Conservation (phyloP, 345 rosid genomes). For the Hibiscus tridactylites region DNA sequence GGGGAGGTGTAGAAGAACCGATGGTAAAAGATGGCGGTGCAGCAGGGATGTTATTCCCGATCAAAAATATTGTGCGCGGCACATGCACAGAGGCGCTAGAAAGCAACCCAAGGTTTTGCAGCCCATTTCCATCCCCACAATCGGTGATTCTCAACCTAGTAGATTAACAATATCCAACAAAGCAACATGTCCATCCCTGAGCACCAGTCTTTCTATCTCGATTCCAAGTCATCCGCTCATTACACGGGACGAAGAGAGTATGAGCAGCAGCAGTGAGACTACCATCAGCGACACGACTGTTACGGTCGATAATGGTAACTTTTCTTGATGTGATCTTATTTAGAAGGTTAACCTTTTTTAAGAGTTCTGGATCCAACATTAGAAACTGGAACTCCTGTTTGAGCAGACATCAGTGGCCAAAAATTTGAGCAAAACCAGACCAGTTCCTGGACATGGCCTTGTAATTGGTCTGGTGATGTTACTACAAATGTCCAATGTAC, state of each 20-base stretch:
- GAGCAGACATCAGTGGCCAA: no score
- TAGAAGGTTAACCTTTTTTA: not conserved
- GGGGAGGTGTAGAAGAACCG: slow-evolving; percentile 72
- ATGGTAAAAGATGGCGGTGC: slow-evolving; percentile 82
- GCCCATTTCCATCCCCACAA: not conserved
- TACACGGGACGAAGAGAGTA: slow-evolving; percentile 21
- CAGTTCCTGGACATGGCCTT: no score
- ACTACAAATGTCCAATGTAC: no score
- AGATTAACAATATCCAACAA: not conserved
- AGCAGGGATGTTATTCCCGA: slow-evolving; percentile 36
- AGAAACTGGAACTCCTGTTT: no score
- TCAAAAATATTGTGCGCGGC: slow-evolving; percentile 56
- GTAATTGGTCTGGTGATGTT: no score
- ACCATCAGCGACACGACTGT: slow-evolving; percentile 42
- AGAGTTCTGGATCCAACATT: no score
- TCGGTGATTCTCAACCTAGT: not conserved
- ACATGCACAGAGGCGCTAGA: slow-evolving; percentile 64
- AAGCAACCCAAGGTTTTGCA: slow-evolving; percentile 6
- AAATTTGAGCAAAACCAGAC: no score
- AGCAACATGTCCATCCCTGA: slow-evolving; percentile 5
- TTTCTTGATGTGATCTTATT: slow-evolving; percentile 16
- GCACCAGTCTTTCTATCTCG: slow-evolving; percentile 30
- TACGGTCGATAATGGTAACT: slow-evolving; percentile 18
- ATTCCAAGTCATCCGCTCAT: slow-evolving; percentile 16
- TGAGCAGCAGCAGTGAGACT: slow-evolving; percentile 43